Base-by-base conservation (phyloP, 805 yeast genomes). In the Zygosaccharomyces bisporus region DNA sequence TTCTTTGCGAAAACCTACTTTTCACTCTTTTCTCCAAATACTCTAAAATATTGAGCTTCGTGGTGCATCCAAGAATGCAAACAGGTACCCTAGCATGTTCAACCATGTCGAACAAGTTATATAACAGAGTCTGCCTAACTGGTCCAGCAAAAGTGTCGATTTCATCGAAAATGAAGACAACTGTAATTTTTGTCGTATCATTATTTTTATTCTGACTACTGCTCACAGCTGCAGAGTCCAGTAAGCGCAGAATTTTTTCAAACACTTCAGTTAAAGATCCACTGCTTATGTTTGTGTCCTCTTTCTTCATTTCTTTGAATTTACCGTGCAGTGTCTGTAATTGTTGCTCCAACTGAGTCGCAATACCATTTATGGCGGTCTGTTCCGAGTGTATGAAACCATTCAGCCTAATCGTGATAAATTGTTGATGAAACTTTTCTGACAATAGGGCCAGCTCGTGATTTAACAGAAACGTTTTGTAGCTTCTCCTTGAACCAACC, bases 21-120 rank as follows among this genome's bases (percentile, higher is more conserved):
- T 88, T 76, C 0, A 93, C 98, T 56, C 99, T 74, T 58, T 91
- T 93, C 58, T 93, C 99, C 36, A 93, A 69, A 54, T 79, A 72
- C 54, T 91, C 97, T 39, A 90, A 72, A 0, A 88, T 75, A 4
- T 86, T 86, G 39, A 87, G 70, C 42, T 83, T 80, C 1, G 90
- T 75, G 0, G 95, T 81, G 9, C 83, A 65, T 1, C 98, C 97
- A 37, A 93, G 63, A 4, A 91, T 86, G 41, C 93, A 77, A 4
- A 90, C 79, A 1, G 96, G 95, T 2, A 77, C 72, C 14, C 79
- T 73, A 35, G 79, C 69, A 45, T 68, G 74, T 58, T 88, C 95
- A 1, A 95, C 81, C 55, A 90, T 71, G 56, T 93, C 98, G 60
- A 93, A 86, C 34, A 93, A 67, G 55, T 90, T 91, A 61, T 93